These are phyloP conservation scores for Arachis hypogaea DNA, from an alignment of 306 rosid species.

Conservation along the genomic window DNA sequence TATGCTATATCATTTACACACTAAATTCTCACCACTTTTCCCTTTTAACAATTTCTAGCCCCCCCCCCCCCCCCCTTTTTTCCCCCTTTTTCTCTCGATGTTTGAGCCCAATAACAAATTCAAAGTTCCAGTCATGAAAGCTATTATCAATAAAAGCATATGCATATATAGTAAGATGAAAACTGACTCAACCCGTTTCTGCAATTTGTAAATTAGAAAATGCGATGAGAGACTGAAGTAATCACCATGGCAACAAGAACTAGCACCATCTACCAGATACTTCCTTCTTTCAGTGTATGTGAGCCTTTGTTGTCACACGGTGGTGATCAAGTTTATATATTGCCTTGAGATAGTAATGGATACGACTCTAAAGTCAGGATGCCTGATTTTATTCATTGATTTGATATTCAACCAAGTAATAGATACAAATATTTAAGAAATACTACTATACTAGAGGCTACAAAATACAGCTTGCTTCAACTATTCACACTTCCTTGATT, in stretches of 20 bases:
- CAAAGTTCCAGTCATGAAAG: neutral
- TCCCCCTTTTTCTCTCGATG: neutral
- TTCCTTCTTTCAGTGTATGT: neutral
- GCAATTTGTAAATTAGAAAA: neutral
- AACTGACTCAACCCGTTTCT: neutral
- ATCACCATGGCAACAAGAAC: neutral
- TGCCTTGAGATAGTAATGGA: slow-evolving; percentile 16
- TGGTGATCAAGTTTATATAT: slow-evolving; percentile 6
- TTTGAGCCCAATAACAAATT: neutral
- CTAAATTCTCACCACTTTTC: neutral
- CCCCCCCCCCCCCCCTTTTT: no score
- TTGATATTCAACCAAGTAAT: slow-evolving; percentile 16
- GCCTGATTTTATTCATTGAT: slow-evolving; percentile 6
- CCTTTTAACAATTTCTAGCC: neutral
- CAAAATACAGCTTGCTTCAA: slow-evolving; percentile 35
- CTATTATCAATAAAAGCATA: neutral
- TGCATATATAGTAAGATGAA: neutral
- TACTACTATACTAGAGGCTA: slow-evolving; percentile 11
- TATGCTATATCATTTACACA: neutral
- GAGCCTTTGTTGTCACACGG: neutral
- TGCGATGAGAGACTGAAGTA: neutral
- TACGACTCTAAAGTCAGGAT: neutral
- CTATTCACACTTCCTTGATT: slow-evolving; percentile 52
- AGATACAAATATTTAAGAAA: slow-evolving; percentile 23
- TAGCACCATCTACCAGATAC: neutral